Conservation (phyloP, 805 yeast species). For the Blastobotrys muscicola region DNA sequence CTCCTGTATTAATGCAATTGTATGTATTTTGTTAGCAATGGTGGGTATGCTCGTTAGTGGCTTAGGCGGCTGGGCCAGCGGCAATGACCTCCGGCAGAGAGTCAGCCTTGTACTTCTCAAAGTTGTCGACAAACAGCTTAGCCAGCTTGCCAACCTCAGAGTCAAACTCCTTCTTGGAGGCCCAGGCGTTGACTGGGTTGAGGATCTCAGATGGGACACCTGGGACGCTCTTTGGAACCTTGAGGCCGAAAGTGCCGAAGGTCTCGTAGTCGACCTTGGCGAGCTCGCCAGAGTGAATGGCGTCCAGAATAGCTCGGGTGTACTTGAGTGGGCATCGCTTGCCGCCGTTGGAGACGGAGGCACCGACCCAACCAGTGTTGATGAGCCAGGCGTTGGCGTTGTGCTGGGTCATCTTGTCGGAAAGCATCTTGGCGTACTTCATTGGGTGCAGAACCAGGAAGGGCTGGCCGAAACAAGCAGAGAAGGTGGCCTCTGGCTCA, state of each 20-base stretch:
- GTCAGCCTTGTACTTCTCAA: conserved; percentile 69
- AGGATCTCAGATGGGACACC: conserved; percentile 77
- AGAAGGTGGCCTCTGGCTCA: conserved; percentile 95
- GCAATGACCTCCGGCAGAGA: conserved; percentile 81
- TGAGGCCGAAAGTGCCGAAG: conserved; percentile 78
- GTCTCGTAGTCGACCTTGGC: conserved; percentile 71
- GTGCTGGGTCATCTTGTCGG: conserved; percentile 84
- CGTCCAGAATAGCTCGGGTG: conserved; percentile 92
- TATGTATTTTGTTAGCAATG: no score
- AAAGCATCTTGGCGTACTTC: conserved; percentile 92
- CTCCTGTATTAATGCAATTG: no score
- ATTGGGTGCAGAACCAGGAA: conserved; percentile 97
- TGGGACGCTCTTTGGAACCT: conserved; percentile 72
- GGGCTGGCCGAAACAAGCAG: conserved; percentile 99
- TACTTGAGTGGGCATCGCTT: conserved; percentile 95
- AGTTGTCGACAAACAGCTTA: conserved; percentile 72
- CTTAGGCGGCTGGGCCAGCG: conserved; percentile 71
- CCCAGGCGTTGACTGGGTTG: conserved; percentile 82
- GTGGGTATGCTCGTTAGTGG: background rate
- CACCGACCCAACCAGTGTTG: conserved; percentile 98
- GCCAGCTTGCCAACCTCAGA: conserved; percentile 60
- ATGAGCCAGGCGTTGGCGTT: conserved; percentile 91
- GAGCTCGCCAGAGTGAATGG: conserved; percentile 87
- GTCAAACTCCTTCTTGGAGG: conserved; percentile 43
- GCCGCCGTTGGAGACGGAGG: conserved; percentile 87